phyloP scores from a whole-genome alignment of 164 flowering plant species.

The Aristolochia californica region DNA sequence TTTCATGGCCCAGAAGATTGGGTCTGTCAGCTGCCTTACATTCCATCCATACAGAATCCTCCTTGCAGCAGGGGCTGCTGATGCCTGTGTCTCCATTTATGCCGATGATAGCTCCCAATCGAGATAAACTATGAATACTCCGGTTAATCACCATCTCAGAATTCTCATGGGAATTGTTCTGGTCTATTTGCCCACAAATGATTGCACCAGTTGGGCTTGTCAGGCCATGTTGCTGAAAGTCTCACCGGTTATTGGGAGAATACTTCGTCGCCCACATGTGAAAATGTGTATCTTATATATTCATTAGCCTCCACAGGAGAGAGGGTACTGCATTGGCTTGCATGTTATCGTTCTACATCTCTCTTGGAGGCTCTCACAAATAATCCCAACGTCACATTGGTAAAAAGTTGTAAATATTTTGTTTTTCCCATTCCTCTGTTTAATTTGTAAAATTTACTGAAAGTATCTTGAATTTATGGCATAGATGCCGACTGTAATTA shows the following conservation, averaged over 20 bases:
- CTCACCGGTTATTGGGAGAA: conserved; percentile 5
- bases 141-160: neutral
- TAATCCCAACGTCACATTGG: conserved; percentile 21
- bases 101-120: conserved; percentile 57
- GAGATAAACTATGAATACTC: conserved; percentile 25
- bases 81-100: conserved; percentile 70
- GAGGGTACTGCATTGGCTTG: conserved; percentile 14
- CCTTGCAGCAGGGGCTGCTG: conserved; percentile 86
- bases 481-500: too few relatives aligned
- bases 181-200: neutral
- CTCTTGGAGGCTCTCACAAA: conserved; percentile 23
- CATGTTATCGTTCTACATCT: conserved; percentile 7
- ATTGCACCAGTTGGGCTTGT: neutral
- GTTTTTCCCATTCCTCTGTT: neutral
- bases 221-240: neutral
- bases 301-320: conserved; percentile 54
- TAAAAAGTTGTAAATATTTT: conserved; percentile 25
- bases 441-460: conserved; percentile 13
- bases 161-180: neutral
- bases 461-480: too few relatives aligned
- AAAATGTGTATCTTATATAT: conserved; percentile 39
- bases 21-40: conserved; percentile 82
- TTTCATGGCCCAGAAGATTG: conserved; percentile 90
- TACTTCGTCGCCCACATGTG: conserved; percentile 13
- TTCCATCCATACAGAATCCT: conserved; percentile 87